Base-by-base conservation (phyloP, 345 rosid genomes). In the Rhizophora mangle region DNA sequence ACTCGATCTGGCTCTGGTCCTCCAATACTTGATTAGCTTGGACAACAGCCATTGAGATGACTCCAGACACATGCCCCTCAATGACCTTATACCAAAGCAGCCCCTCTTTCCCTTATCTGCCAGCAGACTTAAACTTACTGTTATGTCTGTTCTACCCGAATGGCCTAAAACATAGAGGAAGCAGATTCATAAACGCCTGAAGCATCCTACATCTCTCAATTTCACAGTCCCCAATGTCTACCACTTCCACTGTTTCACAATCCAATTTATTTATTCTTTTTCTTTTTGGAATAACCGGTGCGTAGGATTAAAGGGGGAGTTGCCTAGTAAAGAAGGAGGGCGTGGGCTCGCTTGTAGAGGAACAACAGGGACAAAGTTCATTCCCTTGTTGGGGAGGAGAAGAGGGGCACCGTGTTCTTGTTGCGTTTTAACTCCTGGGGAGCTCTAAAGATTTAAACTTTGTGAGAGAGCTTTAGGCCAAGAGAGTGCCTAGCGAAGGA, bases 1-100 rank as follows among this genome's bases (percentile, higher is more conserved):
- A 91, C 79, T 94, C 98, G 77, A 94, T 78, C 86, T 88, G 96
- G 85, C 91, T 78, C 76, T 89, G 97, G 65, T 94, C 97, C 67
- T 94, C 97, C 2, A 91, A 85, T 13, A 88, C 91, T 72, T 82
- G 93, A 69, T 91, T 94, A 24, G 95, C 98, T 77, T 94, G 97
- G 26, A 91, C 82, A 46, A 91, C 89, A 3, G 98, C 97, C 96
- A 94, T 88, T 16, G 97, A 94, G 79, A 89, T 89, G 0, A 89
- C 96, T 31, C 95, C 97, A 46, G 82, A 79, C 61, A 82, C 87
- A 71, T 88, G 85, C 62, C 69, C 88, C 8, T 89, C 90, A 46
- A 85, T 63, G 78, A 91, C 98, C 67, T 91, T 85, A 69, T 74
- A 90, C 96, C 92, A 88, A 72, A 89, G 86, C 74, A 93, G 60